phyloP scores from a whole-genome alignment of 148 eudicot genomes.

The Diospyros kaki region DNA sequence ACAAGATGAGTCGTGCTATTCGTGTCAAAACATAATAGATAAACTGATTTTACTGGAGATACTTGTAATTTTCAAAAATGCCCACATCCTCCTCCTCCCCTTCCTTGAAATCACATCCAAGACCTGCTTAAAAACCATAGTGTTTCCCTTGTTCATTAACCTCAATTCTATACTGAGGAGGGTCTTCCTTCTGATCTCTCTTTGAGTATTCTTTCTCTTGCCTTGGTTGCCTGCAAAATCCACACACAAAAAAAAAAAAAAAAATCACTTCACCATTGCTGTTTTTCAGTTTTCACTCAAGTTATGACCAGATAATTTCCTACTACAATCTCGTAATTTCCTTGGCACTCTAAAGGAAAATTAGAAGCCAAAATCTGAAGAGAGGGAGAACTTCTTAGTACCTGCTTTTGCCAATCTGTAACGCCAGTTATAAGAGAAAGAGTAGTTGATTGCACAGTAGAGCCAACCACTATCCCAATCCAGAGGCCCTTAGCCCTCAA shows the following conservation, averaged over 20 bases:
- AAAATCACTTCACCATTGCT: too few species aligned
- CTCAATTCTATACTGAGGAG: too few species aligned
- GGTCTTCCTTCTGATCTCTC: neutral
- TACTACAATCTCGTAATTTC: neutral
- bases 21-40: too few species aligned
- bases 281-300: neutral
- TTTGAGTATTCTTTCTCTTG: conserved; percentile 16
- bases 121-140: too few species aligned
- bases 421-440: conserved; percentile 24
- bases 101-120: too few species aligned
- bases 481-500: conserved; percentile 37
- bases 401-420: conserved; percentile 41
- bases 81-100: too few species aligned
- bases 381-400: neutral
- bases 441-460: conserved; percentile 20
- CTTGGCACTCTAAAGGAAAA: neutral
- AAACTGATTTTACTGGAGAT: too few species aligned
- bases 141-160: too few species aligned
- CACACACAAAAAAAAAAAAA: neutral
- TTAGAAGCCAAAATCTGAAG: neutral
- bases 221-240: conserved; percentile 16
- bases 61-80: too few species aligned
- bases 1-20: too few species aligned
- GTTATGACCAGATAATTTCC: neutral
- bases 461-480: conserved; percentile 35